Percentiles rank a stretch among this genome's conserved stretches.
Conservation (phyloP, 164 flowering plant genomes). For the Magnolia sinica region DNA sequence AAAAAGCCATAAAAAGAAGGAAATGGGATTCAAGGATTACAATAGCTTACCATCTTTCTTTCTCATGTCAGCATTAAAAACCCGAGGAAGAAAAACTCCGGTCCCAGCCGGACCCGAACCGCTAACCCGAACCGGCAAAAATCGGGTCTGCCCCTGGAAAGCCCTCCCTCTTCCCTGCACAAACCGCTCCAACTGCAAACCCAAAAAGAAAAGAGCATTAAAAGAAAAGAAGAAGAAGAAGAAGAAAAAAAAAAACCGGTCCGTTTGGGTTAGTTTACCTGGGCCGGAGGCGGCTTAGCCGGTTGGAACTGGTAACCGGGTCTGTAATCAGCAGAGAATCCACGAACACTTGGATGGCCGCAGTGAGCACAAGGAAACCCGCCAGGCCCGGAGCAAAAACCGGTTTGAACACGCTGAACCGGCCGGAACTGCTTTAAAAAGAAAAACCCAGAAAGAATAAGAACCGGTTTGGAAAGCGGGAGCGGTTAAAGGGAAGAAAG, state of each 20-base stretch:
- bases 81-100: slow-evolving; percentile 43
- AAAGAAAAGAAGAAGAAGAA: slow-evolving; percentile 6
- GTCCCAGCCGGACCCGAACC: slow-evolving; percentile 27
- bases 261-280: slow-evolving; percentile 11
- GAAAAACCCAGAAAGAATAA: neutral
- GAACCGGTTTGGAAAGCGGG: neutral
- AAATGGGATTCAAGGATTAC: neutral
- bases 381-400: neutral
- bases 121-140: slow-evolving; percentile 17
- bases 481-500: neutral
- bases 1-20: neutral
- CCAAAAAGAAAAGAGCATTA: slow-evolving; percentile 9
- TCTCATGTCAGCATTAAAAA: neutral
- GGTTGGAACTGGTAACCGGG: slow-evolving; percentile 10
- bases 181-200: slow-evolving; percentile 12
- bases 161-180: slow-evolving; percentile 4
- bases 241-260: neutral
- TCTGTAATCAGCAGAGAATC: slow-evolving; percentile 3
- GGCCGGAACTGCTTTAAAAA: neutral
- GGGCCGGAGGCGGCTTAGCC: slow-evolving; percentile 2
- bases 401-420: neutral
- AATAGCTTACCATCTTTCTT: slow-evolving; percentile 23
- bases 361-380: neutral
- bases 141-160: slow-evolving; percentile 21
- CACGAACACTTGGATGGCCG: neutral